Conservation (phyloP, 1,284 basidiomycete species). For the Cryptococcus sp. region DNA sequence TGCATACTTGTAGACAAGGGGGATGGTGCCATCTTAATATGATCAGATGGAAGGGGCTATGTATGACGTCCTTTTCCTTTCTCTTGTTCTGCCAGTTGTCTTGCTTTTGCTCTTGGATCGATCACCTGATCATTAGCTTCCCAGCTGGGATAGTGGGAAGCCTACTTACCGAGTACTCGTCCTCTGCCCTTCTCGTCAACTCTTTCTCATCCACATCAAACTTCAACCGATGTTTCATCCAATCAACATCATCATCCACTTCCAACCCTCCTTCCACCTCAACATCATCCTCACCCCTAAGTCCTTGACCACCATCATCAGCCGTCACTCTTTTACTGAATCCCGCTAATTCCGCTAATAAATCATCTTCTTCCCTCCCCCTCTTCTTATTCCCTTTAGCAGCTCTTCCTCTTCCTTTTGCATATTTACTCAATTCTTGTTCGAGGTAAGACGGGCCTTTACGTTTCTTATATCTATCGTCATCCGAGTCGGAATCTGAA, state of each 20-base stretch:
- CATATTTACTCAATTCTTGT: constrained; percentile 73
- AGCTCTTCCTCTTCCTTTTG: constrained; percentile 62
- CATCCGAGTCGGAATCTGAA: constrained; percentile 42
- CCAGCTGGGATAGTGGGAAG: background rate
- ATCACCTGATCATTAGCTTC: constrained; percentile 36
- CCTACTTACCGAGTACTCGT: constrained; percentile 78
- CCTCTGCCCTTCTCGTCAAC: constrained; percentile 71
- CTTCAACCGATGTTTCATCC: constrained; percentile 68
- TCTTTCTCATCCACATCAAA: constrained; percentile 70
- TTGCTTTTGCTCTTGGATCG: constrained; percentile 45
- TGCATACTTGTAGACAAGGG: too few species aligned
- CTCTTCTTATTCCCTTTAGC: constrained; percentile 45
- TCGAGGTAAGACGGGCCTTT: constrained; percentile 66
- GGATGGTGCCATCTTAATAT: too few species aligned
- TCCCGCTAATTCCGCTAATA: constrained; percentile 64
- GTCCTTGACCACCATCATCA: constrained; percentile 23
- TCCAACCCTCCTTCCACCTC: constrained; percentile 63
- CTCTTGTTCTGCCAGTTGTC: constrained; percentile 29
- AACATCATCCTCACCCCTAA: constrained; percentile 35
- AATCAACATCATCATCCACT: constrained; percentile 74
- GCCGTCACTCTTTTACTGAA: constrained; percentile 63
- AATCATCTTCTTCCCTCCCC: constrained; percentile 62
- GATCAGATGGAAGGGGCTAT: too few species aligned
- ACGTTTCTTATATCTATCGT: constrained; percentile 21
- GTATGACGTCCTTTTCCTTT: background rate